These are phyloP conservation scores for Entomophthora muscae DNA, from an alignment of 371 early-diverging fungal genomes.

Conservation along the genomic window DNA sequence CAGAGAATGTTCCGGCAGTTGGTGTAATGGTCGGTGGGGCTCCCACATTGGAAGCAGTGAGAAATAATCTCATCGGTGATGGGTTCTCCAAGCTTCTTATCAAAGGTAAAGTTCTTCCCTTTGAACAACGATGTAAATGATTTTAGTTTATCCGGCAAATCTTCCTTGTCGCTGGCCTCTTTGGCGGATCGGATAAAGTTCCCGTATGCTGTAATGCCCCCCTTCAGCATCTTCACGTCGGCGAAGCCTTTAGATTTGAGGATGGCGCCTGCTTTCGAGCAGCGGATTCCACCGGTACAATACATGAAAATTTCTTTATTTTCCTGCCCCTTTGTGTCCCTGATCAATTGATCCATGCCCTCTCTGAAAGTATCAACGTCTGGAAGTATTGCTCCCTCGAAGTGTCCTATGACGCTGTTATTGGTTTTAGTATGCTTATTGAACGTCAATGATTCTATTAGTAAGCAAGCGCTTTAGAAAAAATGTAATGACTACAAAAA, in stretches of 20 bases:
- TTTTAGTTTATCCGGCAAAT: constrained; percentile 1
- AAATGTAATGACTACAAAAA: no score
- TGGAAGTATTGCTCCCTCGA: constrained; percentile 39
- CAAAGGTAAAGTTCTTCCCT: constrained; percentile 67
- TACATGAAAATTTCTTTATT: constrained; percentile 57
- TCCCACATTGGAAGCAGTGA: constrained; percentile 46
- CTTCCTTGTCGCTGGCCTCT: neutral
- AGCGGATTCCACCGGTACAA: constrained; percentile 69
- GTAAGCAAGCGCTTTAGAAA: no score
- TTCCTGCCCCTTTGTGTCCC: constrained; percentile 24
- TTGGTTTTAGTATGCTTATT: neutral
- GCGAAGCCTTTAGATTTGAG: constrained; percentile 43
- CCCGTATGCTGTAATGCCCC: constrained; percentile 65
- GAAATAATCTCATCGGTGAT: constrained; percentile 42
- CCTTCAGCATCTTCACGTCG: constrained; percentile 47
- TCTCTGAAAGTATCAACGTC: constrained; percentile 61
- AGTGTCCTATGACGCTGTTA: constrained; percentile 39
- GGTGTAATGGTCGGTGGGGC: constrained; percentile 35
- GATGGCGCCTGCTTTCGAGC: constrained; percentile 52
- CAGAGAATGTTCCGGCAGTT: constrained; percentile 49
- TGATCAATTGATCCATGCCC: constrained; percentile 24
- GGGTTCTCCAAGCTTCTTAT: constrained; percentile 49
- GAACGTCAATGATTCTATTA: no score
- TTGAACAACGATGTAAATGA: constrained; percentile 29
- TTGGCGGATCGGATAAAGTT: constrained; percentile 23